A percentile compares a stretch with the other conserved stretches of the same genome.
Evolutionary conservation across 352 stramenopile genomes (phyloP).

Genomic region (Plasmopara viticola): DNA sequence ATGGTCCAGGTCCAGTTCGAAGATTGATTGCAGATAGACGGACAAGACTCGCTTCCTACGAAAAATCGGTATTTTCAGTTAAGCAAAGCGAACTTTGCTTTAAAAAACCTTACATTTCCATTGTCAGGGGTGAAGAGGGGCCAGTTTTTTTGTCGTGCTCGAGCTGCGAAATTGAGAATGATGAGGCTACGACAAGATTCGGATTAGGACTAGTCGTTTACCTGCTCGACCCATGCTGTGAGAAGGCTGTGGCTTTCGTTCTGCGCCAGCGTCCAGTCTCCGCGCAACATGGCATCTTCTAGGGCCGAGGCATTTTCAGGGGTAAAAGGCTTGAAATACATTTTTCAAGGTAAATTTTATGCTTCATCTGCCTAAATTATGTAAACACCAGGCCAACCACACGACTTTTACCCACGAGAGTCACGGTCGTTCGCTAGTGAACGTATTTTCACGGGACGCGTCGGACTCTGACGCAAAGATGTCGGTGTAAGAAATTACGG

Average conservation of each 20-base stretch:
- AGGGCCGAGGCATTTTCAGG: constrained; percentile 18
- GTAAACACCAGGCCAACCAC: no score
- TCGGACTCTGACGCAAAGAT: no score
- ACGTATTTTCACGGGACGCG: no score
- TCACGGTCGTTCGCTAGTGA: no score
- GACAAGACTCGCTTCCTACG: constrained; percentile 44
- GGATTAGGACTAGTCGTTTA: constrained; percentile 1
- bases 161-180: constrained; percentile 4
- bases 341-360: no score
- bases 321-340: no score
- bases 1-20: constrained; percentile 48
- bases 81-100: not conserved
- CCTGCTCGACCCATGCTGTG: constrained; percentile 23
- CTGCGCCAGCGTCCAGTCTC: constrained; percentile 52
- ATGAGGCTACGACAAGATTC: not conserved
- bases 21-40: constrained; percentile 60
- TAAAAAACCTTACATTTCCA: constrained; percentile 17
- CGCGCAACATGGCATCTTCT: constrained; percentile 53
- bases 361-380: no score
- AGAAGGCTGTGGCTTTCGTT: constrained; percentile 42
- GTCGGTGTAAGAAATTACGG: no score
- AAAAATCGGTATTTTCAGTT: not conserved
- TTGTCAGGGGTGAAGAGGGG: constrained; percentile 5
- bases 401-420: no score
- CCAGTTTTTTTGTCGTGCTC: constrained; percentile 5